Percentiles rank a stretch among this genome's conserved stretches.
phyloP scores from a whole-genome alignment of 108 stramenopile genomes.

The Hondaea fermentalgiana region DNA sequence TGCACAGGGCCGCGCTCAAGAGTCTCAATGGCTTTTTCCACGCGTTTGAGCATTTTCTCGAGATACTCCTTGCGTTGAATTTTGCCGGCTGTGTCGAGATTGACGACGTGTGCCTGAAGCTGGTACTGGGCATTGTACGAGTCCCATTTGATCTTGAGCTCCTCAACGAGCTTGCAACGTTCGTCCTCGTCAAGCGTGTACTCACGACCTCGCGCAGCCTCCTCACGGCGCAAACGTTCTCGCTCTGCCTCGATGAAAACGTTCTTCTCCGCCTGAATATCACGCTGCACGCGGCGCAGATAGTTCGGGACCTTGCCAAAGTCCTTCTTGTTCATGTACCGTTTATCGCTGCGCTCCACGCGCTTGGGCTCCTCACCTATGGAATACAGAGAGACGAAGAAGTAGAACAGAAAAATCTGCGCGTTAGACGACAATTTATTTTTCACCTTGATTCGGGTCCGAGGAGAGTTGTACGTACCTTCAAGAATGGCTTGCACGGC shows the following conservation, averaged over 20 bases:
- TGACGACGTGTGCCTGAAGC: slow-evolving; percentile 55
- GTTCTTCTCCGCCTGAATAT: slow-evolving; percentile 59
- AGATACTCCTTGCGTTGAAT: slow-evolving; percentile 28
- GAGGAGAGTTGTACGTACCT: slow-evolving; percentile 23
- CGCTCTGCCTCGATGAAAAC: slow-evolving; percentile 58
- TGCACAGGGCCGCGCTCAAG: not conserved
- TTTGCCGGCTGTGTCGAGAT: slow-evolving; percentile 54
- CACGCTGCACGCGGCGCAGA: slow-evolving; percentile 54
- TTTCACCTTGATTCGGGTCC: not conserved
- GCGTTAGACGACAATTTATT: not conserved
- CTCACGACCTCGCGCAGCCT: slow-evolving; percentile 13
- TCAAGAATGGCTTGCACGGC: slow-evolving; percentile 62
- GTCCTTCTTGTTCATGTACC: slow-evolving; percentile 60
- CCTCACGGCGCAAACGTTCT: slow-evolving; percentile 23
- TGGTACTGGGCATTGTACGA: slow-evolving; percentile 64
- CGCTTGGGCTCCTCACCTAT: slow-evolving; percentile 23
- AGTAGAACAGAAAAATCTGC: not conserved
- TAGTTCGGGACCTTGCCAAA: slow-evolving; percentile 72
- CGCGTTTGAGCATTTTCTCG: not conserved
- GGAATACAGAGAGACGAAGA: no score
- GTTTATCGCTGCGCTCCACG: slow-evolving; percentile 22
- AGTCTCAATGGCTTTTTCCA: not conserved
- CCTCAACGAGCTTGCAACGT: slow-evolving; percentile 48
- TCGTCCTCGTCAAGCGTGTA: slow-evolving; percentile 57
- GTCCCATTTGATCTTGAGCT: slow-evolving; percentile 67